Conservation (phyloP, 129 eudicot species). For the Chrysanthemum makinoi region DNA sequence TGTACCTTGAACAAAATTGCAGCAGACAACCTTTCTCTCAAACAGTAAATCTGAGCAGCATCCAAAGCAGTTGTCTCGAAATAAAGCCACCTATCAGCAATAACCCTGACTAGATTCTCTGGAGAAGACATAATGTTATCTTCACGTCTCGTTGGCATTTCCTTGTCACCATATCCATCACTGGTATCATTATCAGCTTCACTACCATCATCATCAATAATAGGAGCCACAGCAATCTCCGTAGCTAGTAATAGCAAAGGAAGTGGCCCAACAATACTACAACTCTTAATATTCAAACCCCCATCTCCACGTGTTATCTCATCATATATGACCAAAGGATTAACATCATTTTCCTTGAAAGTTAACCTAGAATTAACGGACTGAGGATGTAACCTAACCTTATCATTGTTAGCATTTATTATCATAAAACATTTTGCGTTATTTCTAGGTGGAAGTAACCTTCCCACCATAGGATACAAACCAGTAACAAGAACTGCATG, state of each 20-base stretch:
- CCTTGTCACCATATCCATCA: slow-evolving; percentile 7
- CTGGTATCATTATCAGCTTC: slow-evolving; percentile 44
- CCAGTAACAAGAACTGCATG: slow-evolving; percentile 91
- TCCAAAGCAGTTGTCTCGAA: slow-evolving; percentile 80
- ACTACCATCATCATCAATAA: slow-evolving; percentile 29
- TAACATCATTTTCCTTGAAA: slow-evolving; percentile 27
- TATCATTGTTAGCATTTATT: slow-evolving; percentile 54
- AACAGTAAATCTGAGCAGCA: slow-evolving; percentile 89
- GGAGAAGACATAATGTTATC: slow-evolving; percentile 78
- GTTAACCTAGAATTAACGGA: slow-evolving; percentile 49
- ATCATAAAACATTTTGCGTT: slow-evolving; percentile 40
- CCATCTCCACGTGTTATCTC: slow-evolving; percentile 89
- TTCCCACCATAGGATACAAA: slow-evolving; percentile 86
- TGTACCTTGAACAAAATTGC: slow-evolving; percentile 75
- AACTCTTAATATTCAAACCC: slow-evolving; percentile 63
- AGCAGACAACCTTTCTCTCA: slow-evolving; percentile 84
- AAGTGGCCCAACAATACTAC: slow-evolving; percentile 67
- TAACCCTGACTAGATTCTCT: slow-evolving; percentile 61
- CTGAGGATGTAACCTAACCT: slow-evolving; percentile 63
- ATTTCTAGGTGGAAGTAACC: slow-evolving; percentile 43
- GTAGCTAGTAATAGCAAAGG: slow-evolving; percentile 76
- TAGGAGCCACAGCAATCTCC: slow-evolving; percentile 86
- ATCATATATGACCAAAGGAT: slow-evolving; percentile 63
- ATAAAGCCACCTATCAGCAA: slow-evolving; percentile 88
- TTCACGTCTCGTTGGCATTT: slow-evolving; percentile 26